Evolutionary conservation across 108 stramenopile genomes (phyloP), one percentile per base, ranked within the genome.

Genomic region (Pseudonitzschia multiseries): DNA sequence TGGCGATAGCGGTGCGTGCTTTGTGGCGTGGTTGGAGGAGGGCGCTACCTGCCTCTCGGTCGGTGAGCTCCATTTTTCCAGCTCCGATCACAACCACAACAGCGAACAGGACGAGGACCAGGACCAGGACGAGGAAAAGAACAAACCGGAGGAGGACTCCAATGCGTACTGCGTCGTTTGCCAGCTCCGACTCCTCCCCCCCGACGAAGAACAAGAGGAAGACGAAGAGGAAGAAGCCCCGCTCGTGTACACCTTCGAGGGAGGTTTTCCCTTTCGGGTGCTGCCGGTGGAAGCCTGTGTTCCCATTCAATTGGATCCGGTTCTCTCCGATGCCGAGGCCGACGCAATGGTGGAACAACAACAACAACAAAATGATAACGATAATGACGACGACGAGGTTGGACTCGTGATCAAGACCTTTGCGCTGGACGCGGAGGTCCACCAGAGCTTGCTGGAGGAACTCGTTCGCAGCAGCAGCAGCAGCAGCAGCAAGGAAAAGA

Each of bases 1-100:
- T 2, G 61, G 40, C 15, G 0, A 6, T 8, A 14, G 17, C 0
- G 33, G 36, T 20, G 14, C 3, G 2, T n/a, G 8, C 15, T 62
- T 62, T 62, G 61, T 62, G 13, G 61, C 61, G 32, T 62, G 61
- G 61, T 20, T 62, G 33, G 61, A 62, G n/a, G 61, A 62, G 33
- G 61, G 61, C n/a, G 61, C 32, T 4, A 40, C 61, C 14, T n/a
- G n/a, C 14, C 29, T 62, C n/a, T 40, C 32, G 32, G 20, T 62
- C 18, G 61, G 61, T 0, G 61, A 62, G 32, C 12, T 62, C 28
- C 61, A 62, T 21, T 62, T 62, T 62, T 62, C 61, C 61, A 62
- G 31, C 33, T 8, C 15, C 31, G 61, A 62, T 15, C 61, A 62
- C 18, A 18, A 1, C 18, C 9, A 18, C 9, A 48, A 10, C 18